Base-by-base conservation (phyloP, 2,329 filamentous ascomycete genomes). In the Cryphonectria radicalis region DNA sequence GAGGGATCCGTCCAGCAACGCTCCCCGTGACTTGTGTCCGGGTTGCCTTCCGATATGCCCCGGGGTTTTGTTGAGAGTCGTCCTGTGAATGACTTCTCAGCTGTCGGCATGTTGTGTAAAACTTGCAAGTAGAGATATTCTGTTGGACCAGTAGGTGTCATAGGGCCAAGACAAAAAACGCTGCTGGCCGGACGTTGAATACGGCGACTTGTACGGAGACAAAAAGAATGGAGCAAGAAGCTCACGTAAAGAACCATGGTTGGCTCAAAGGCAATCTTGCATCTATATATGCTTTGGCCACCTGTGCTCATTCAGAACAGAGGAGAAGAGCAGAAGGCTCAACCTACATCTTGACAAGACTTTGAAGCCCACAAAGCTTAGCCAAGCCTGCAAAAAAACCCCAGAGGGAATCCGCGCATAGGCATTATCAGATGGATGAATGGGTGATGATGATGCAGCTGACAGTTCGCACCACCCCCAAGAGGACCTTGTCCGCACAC, bases 351-450 rank as follows among this genome's bases (percentile, higher is more conserved):
- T 28, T 63, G 67, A 64, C 70, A 67, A n/a, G 28, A 50, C 46
- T 70, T 63, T 60, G 32, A 37, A 42, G 11, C n/a, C 32, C 62
- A 60, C 32, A 19, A 17, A 35, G 22, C 37, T 53, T 11, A 28
- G 57, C 19, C 66, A 64, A 13, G 22, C 37, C 32, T 60, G 62
- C 53, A 19, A 50, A 50, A 50, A 43, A 63, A 53, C n/a, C 65
- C 53, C n/a, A 53, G 62, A n/a, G 62, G 50, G 25, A 43, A 22
- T 19, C 66, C 37, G 63, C 37, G n/a, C 60, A 43, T 32, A 59
- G 62, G 57, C 67, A 64, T 66, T 28, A 67, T 70, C 67, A 63
- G 70, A 70, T 28, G 63, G 53, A 65, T 32, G 28, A 25, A 6
- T n/a, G n/a, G 35, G n/a, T 14, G 25, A 17, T 22, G 59, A 62